A percentile compares a stretch with the other conserved stretches of the same genome.
Conservation (phyloP, 768 basidiomycete species). For the Suillus americanus region DNA sequence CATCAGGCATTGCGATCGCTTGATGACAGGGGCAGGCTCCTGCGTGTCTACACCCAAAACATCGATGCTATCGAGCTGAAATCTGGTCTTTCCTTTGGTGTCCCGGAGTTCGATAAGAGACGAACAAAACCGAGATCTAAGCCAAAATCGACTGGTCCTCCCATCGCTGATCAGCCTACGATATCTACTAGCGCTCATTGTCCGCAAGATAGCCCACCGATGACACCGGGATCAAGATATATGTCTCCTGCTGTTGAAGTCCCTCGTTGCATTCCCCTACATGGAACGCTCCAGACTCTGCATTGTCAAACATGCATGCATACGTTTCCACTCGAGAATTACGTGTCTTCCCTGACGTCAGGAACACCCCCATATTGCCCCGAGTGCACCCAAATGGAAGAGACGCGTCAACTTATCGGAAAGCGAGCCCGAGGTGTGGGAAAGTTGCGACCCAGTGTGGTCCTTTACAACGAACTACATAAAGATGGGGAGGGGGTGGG, state of each 20-base stretch:
- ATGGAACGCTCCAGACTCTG: slow-evolving; percentile 78
- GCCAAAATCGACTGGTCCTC: slow-evolving; percentile 31
- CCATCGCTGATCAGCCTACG: slow-evolving; percentile 14
- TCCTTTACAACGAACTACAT: slow-evolving; percentile 88
- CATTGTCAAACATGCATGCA: slow-evolving; percentile 82
- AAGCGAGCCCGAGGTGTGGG: slow-evolving; percentile 83
- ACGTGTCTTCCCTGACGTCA: slow-evolving; percentile 56
- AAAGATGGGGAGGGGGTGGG: slow-evolving; percentile 87
- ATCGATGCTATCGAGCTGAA: slow-evolving; percentile 88
- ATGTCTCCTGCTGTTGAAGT: slow-evolving; percentile 55
- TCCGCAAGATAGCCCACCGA: slow-evolving; percentile 13
- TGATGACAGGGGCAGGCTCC: slow-evolving; percentile 72
- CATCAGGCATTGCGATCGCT: slow-evolving; percentile 73
- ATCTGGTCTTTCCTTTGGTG: slow-evolving; percentile 84
- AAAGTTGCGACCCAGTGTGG: slow-evolving; percentile 80
- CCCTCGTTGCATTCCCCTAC: slow-evolving; percentile 86
- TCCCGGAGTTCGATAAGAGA: slow-evolving; percentile 65
- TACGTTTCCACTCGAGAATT: slow-evolving; percentile 61
- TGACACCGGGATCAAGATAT: slow-evolving; percentile 37
- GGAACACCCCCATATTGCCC: slow-evolving; percentile 78
- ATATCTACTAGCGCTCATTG: slow-evolving; percentile 14
- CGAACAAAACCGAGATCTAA: slow-evolving; percentile 54
- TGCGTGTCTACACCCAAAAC: slow-evolving; percentile 92
- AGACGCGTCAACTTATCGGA: slow-evolving; percentile 67
- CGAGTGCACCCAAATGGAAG: slow-evolving; percentile 68